A percentile compares a stretch with the other conserved stretches of the same genome.
Conservation (phyloP, 2,329 filamentous ascomycete genomes). For the Tricladium varicosporioides region DNA sequence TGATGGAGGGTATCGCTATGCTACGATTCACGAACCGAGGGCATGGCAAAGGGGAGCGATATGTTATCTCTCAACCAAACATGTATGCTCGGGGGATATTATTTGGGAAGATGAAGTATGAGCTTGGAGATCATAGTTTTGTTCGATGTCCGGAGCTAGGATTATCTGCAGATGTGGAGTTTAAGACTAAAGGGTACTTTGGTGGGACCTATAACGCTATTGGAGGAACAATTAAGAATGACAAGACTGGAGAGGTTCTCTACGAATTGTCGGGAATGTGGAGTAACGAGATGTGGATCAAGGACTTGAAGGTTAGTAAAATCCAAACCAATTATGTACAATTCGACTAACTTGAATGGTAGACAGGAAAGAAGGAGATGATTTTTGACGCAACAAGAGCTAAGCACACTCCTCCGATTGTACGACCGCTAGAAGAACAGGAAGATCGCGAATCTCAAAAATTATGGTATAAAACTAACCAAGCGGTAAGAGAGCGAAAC, state of each 20-base stretch:
- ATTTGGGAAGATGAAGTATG: slow-evolving; percentile 99
- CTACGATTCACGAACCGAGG: slow-evolving; percentile 79
- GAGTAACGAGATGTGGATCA: slow-evolving; percentile 94
- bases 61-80: slow-evolving; percentile 94
- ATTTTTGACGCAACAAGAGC: slow-evolving; percentile 84
- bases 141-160: slow-evolving; percentile 87
- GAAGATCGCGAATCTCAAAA: slow-evolving; percentile 85
- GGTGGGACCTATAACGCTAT: slow-evolving; percentile 96
- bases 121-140: slow-evolving; percentile 93
- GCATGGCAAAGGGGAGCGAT: slow-evolving; percentile 73
- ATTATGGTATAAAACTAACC: slow-evolving; percentile 78
- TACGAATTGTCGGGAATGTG: slow-evolving; percentile 90
- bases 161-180: slow-evolving; percentile 87
- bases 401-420: slow-evolving; percentile 70
- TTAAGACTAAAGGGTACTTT: slow-evolving; percentile 98
- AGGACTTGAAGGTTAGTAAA: slow-evolving; percentile 66
- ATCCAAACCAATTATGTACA: background rate
- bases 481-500: slow-evolving; percentile 79
- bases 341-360: slow-evolving; percentile 6
- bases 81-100: slow-evolving; percentile 98
- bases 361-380: slow-evolving; percentile 87
- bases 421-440: slow-evolving; percentile 81
- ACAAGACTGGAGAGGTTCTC: slow-evolving; percentile 80
- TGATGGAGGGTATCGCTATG: slow-evolving; percentile 97
- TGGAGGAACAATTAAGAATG: slow-evolving; percentile 85